phyloP scores from a whole-genome alignment of 192 early-diverging fungal species.

The Chytriomyces hyalinus region DNA sequence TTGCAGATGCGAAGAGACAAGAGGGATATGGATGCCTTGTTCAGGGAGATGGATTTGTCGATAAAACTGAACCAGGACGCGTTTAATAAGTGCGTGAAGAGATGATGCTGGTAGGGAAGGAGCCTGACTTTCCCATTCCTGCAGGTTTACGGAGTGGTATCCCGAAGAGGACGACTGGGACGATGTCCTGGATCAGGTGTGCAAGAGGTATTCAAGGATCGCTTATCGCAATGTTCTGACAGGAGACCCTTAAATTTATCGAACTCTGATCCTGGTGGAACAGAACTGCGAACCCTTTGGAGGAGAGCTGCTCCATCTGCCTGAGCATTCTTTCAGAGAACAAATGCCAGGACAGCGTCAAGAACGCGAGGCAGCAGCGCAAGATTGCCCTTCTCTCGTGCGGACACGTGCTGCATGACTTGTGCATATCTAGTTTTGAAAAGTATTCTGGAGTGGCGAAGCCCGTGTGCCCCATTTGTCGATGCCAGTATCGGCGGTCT shows the following conservation, averaged over 20 bases:
- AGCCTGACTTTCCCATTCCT: background rate
- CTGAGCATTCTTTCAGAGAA: background rate
- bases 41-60: slow-evolving; percentile 19
- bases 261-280: background rate
- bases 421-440: slow-evolving; percentile 28
- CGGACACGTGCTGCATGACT: slow-evolving; percentile 19
- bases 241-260: background rate
- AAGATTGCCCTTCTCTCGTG: slow-evolving; percentile 24
- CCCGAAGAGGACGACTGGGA: slow-evolving; percentile 16
- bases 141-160: slow-evolving; percentile 3
- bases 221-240: background rate
- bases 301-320: slow-evolving; percentile 28
- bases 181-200: slow-evolving; percentile 4
- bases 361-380: background rate
- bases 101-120: background rate
- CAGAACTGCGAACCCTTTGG: background rate
- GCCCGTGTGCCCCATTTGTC: background rate
- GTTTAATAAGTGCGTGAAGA: slow-evolving; percentile 7
- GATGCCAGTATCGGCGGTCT: background rate
- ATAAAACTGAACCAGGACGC: slow-evolving; percentile 8
- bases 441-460: background rate
- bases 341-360: background rate
- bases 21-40: background rate
- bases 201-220: background rate
- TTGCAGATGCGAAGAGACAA: slow-evolving; percentile 1